Base-by-base conservation (phyloP, 345 rosid genomes). In the Aurinia saxatilis region DNA sequence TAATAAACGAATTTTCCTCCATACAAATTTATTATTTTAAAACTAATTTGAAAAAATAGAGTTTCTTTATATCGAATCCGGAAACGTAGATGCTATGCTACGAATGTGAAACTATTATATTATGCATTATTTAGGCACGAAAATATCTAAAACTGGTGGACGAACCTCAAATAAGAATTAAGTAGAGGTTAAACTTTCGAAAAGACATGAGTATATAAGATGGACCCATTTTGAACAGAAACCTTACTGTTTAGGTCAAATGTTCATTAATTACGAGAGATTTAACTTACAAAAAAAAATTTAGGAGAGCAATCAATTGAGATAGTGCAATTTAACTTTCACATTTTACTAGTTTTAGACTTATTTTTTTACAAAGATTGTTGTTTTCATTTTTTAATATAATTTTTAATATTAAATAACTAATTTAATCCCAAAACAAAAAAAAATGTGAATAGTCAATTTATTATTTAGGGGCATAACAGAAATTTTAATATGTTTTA, bases 181-280 rank as follows among this genome's bases (percentile, higher is more conserved):
- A 37, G 49, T 5, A 18, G 8, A 17, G 23, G 33, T 56, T 46
- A 16, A 29, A 66, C 39, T 34, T 60, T 6, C 35, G 41, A 68
- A 52, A 52, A 42, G 48, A 60, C 67, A 60, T 36, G 61, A 53
- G 50, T 44, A n/a, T n/a, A n/a, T n/a, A 6, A 35, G 10, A 33
- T 60, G 62, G 57, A 53, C 68, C 66, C 42, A 37, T 10, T 46
- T 25, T 61, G 19, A 46, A 60, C 34, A 52, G 47, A 44, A 59
- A 36, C 27, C 25, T 35, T 53, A 53, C 51, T 61, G 68, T 54
- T 17, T 70, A 8, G 16, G 51, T 70, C 68, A 70, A 47, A 31
- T 54, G 27, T 54, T 46, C 31, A 54, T 18, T 46, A 45, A 61
- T 17, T 42, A 45, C 10, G n/a, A n/a, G n/a, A n/a, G n/a, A n/a